phyloP scores from a whole-genome alignment of 306 rosid genomes.

The Castanea sativa region DNA sequence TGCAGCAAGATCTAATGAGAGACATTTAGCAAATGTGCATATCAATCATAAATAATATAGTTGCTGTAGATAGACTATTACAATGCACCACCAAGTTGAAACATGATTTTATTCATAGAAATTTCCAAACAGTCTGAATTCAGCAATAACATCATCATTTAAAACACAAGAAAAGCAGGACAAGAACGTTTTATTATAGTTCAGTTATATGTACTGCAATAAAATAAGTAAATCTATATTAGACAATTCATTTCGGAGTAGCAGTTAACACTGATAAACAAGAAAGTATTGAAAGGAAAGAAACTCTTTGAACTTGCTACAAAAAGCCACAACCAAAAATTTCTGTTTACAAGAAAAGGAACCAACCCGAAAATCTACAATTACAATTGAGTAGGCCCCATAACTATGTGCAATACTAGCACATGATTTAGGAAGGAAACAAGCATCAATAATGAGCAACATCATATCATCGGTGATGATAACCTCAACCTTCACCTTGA shows the following conservation, averaged over 20 bases:
- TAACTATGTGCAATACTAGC: no score
- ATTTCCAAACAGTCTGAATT: constrained; percentile 7
- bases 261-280: not conserved
- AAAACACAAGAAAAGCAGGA: constrained; percentile 15
- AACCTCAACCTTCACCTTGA: no score
- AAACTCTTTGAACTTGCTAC: not conserved
- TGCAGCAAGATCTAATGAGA: constrained; percentile 23
- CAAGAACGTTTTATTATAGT: not conserved
- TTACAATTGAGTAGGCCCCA: not conserved
- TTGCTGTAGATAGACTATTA: not conserved
- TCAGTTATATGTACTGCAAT: not conserved
- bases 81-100: constrained; percentile 14
- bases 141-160: constrained; percentile 14
- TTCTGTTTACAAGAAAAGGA: not conserved
- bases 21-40: constrained; percentile 16
- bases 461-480: not conserved
- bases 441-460: not conserved
- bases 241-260: not conserved
- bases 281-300: not conserved
- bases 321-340: not conserved
- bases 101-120: not conserved
- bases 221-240: not conserved
- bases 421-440: not conserved
- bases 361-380: not conserved
- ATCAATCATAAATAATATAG: constrained; percentile 1